Evolutionary conservation across 2,329 filamentous ascomycete species (phyloP).

Genomic region (Grosmannia serpens): DNA sequence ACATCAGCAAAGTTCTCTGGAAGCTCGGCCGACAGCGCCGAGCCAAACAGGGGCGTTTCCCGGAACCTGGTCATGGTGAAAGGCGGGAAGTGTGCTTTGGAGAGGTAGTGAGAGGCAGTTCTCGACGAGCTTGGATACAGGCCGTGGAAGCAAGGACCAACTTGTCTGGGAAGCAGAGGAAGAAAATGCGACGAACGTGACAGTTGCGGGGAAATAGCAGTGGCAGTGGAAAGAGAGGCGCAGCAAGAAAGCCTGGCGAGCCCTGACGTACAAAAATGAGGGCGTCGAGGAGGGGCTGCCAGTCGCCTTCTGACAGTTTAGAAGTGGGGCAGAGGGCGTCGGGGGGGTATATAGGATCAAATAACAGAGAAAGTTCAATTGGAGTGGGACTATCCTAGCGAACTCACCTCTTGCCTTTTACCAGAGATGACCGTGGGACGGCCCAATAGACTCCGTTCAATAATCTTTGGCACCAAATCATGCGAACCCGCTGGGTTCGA

Average conservation of each 20-base stretch:
- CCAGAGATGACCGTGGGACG: conserved; percentile 17
- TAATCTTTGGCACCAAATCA: conserved; percentile 15
- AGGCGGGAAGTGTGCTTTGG: background rate
- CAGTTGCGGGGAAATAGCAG: background rate
- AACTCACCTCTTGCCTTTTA: conserved; percentile 18
- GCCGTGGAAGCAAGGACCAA: background rate
- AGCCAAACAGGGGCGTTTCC: conserved; percentile 56
- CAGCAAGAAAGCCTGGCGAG: background rate
- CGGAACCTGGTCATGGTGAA: conserved; percentile 39
- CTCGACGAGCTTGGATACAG: background rate
- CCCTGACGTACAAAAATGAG: background rate
- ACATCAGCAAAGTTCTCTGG: conserved; percentile 60
- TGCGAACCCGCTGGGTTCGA: conserved; percentile 12
- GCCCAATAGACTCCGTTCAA: conserved; percentile 14
- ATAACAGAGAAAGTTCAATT: conserved; percentile 8
- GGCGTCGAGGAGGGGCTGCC: background rate
- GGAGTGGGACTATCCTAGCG: conserved; percentile 17
- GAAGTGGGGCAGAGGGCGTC: background rate
- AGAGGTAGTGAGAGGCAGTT: too few relatives aligned
- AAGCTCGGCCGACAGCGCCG: conserved; percentile 57
- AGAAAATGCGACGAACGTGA: background rate
- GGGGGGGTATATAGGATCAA: conserved; percentile 8
- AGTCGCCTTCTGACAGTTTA: background rate
- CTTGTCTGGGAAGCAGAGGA: background rate
- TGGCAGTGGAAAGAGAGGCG: background rate